A percentile compares a stretch with the other conserved stretches of the same genome.
Conservation (phyloP, 805 yeast genomes). For the Candida gorgasii region DNA sequence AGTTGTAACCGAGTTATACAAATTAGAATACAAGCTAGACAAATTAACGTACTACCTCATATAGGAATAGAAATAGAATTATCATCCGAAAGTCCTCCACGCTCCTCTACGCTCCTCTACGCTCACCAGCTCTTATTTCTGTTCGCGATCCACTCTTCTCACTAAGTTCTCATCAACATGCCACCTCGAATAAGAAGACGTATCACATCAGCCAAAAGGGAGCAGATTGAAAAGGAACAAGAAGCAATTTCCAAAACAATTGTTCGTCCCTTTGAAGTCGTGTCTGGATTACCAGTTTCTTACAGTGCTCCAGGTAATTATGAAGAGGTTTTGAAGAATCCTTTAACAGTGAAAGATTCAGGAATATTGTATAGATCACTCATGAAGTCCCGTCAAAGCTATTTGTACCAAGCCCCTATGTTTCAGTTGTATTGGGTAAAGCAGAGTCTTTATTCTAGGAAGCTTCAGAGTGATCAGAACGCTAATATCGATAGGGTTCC, state of each 20-base stretch:
- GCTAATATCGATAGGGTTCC: conserved; percentile 31
- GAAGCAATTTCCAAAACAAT: conserved; percentile 34
- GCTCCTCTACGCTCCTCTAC: not conserved
- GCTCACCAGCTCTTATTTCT: not conserved
- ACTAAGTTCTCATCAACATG: too few species aligned
- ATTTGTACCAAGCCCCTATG: conserved; percentile 62
- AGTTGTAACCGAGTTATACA: conserved; percentile 18
- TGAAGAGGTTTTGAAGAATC: conserved; percentile 54
- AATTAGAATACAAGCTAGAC: too few species aligned
- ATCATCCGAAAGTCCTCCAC: too few species aligned
- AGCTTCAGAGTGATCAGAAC: conserved; percentile 11
- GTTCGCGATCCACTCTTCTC: too few species aligned
- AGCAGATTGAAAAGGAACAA: conserved; percentile 45
- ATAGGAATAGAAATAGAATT: too few species aligned
- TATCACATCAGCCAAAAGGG: conserved; percentile 42
- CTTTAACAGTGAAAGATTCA: conserved; percentile 70
- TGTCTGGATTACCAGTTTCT: conserved; percentile 70
- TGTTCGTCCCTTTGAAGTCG: conserved; percentile 63
- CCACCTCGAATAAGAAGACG: conserved; percentile 47
- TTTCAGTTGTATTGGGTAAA: conserved; percentile 82
- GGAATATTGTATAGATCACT: conserved; percentile 72
- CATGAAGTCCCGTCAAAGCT: conserved; percentile 63
- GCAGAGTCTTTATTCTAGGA: conserved; percentile 57
- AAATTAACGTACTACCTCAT: too few species aligned
- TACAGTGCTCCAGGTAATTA: conserved; percentile 54